phyloP scores from a whole-genome alignment of 2,329 filamentous ascomycete genomes.

The Zymoseptoria passerinii region DNA sequence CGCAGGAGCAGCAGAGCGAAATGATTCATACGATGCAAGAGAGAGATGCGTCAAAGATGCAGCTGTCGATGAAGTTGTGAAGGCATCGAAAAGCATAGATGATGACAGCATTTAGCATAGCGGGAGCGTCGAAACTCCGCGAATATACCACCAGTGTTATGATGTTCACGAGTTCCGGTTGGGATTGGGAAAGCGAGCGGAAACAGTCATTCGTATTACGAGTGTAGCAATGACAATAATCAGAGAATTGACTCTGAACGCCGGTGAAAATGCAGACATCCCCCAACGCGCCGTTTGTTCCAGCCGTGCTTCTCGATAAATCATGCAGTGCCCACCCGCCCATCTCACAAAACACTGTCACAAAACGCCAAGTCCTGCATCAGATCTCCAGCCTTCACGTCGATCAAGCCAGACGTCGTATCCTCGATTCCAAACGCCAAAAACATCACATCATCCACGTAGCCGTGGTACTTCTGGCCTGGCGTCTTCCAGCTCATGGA shows the following conservation, averaged over 20 bases:
- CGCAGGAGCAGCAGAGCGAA: slow-evolving; percentile 49
- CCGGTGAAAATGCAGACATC: background rate
- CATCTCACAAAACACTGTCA: background rate
- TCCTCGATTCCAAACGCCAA: slow-evolving; percentile 52
- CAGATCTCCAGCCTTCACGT: slow-evolving; percentile 45
- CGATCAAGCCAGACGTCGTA: slow-evolving; percentile 40
- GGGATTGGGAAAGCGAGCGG: background rate
- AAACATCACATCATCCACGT: slow-evolving; percentile 48
- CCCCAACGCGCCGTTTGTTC: background rate
- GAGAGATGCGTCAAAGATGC: background rate
- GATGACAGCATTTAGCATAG: background rate
- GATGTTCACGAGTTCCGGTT: too few species aligned
- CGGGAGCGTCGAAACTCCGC: too few species aligned
- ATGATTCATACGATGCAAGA: slow-evolving; percentile 4
- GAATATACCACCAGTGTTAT: too few species aligned
- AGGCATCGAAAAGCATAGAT: background rate
- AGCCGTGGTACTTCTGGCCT: slow-evolving; percentile 47
- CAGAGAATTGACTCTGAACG: background rate
- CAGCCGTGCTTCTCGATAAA: background rate
- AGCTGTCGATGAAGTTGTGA: background rate
- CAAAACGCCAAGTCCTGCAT: slow-evolving; percentile 33
- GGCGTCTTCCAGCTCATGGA: slow-evolving; percentile 48
- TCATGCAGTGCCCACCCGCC: too few species aligned
- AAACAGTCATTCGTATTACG: background rate
- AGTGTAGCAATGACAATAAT: too few species aligned